A percentile compares a stretch with the other conserved stretches of the same genome.
Evolutionary conservation across 257 asterid species (phyloP).

Genomic region (Paraleonurus japonicus): DNA sequence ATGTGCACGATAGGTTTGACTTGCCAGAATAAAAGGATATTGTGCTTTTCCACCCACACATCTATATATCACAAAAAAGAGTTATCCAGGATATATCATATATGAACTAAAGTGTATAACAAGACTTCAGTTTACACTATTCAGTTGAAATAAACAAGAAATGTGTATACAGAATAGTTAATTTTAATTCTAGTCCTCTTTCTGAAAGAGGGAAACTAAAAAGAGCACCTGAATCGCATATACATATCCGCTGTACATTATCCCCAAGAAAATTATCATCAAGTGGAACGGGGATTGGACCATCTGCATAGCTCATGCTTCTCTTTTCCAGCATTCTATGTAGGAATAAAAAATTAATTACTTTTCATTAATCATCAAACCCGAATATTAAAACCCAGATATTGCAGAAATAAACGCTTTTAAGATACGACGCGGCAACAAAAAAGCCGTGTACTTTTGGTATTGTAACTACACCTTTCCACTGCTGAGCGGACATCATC

Average conservation of each 20-base stretch:
- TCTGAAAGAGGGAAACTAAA: neutral
- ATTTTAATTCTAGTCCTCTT: neutral
- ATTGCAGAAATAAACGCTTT: neutral
- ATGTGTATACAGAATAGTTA: neutral
- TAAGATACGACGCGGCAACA: neutral
- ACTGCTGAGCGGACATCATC: constrained; percentile 71
- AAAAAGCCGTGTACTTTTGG: neutral
- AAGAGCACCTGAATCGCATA: constrained; percentile 78
- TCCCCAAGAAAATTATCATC: constrained; percentile 74
- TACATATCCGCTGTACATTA: constrained; percentile 72
- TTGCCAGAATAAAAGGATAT: constrained; percentile 94
- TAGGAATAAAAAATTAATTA: neutral
- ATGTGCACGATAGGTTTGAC: constrained; percentile 88
- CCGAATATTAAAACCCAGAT: neutral
- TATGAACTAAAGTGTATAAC: neutral
- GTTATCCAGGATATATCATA: neutral
- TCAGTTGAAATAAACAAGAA: constrained; percentile 12
- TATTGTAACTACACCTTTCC: constrained; percentile 52
- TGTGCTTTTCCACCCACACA: constrained; percentile 75
- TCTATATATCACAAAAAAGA: constrained; percentile 44
- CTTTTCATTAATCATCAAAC: neutral
- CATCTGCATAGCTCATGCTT: constrained; percentile 89
- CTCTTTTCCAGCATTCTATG: constrained; percentile 88
- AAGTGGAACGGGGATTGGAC: constrained; percentile 69
- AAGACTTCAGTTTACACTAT: constrained; percentile 1